Evolutionary conservation across 306 rosid species (phyloP).

Genomic region (Benincasa hispida): DNA sequence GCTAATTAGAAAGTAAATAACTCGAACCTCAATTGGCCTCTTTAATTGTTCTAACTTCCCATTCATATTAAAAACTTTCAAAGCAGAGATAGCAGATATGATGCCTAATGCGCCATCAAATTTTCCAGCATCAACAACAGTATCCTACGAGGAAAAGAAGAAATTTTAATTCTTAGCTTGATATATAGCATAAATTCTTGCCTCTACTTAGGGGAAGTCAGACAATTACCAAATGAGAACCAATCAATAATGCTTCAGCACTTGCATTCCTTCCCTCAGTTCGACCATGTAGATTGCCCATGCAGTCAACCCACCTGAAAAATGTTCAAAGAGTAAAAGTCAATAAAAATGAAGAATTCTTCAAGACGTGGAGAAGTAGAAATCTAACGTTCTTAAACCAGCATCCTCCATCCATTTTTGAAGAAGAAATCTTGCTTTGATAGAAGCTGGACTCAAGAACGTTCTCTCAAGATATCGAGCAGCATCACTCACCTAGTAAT

Average conservation of each 20-base stretch:
- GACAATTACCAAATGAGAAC: slow-evolving; percentile 73
- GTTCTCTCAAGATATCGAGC: slow-evolving; percentile 80
- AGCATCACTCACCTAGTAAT: slow-evolving; percentile 63
- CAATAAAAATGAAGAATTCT: slow-evolving; percentile 1
- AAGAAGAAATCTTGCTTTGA: slow-evolving; percentile 48
- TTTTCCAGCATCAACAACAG: slow-evolving; percentile 89
- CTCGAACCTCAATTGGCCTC: slow-evolving; percentile 77
- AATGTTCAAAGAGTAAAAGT: slow-evolving; percentile 28
- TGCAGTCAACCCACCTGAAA: slow-evolving; percentile 77
- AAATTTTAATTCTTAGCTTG: slow-evolving; percentile 5
- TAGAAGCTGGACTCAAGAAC: slow-evolving; percentile 77
- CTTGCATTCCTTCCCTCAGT: slow-evolving; percentile 62
- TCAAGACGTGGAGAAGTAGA: slow-evolving; percentile 18
- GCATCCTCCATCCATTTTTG: slow-evolving; percentile 92
- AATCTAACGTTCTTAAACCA: slow-evolving; percentile 85
- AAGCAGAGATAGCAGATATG: slow-evolving; percentile 67
- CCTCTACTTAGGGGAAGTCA: neutral
- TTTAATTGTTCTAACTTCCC: slow-evolving; percentile 45
- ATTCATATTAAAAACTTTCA: slow-evolving; percentile 50
- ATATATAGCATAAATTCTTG: neutral
- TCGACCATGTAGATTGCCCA: slow-evolving; percentile 86
- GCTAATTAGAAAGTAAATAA: neutral
- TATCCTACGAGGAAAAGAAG: slow-evolving; percentile 39
- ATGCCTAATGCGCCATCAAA: slow-evolving; percentile 89
- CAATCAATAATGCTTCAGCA: slow-evolving; percentile 61